Evolutionary conservation across 768 basidiomycete genomes (phyloP).

Genomic region (Tulasnella sp.): DNA sequence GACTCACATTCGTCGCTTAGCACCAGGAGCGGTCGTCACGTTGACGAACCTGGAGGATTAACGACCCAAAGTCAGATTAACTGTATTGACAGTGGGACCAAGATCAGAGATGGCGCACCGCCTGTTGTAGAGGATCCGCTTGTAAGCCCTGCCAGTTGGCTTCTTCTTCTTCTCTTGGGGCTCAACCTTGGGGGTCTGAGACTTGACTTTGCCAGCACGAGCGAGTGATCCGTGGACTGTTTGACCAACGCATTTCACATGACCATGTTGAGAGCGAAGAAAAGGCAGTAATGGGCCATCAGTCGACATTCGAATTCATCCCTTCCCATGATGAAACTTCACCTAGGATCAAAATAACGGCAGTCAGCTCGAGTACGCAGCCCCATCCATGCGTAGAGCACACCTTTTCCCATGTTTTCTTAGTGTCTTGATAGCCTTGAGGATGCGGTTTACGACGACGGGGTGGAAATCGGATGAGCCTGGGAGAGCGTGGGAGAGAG

Average conservation of each 20-base stretch:
- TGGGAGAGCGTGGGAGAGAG: background rate
- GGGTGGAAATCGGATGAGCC: background rate
- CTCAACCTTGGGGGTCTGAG: conserved; percentile 95
- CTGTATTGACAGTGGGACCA: background rate
- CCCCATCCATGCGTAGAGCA: background rate
- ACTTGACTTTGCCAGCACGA: conserved; percentile 99
- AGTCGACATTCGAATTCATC: background rate
- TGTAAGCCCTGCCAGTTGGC: conserved; percentile 96
- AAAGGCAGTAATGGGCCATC: background rate
- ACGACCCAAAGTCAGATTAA: background rate
- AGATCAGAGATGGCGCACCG: conserved; percentile 43
- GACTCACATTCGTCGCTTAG: conserved; percentile 94
- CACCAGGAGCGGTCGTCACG: conserved; percentile 79
- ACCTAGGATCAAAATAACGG: background rate
- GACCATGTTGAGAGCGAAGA: too few species aligned
- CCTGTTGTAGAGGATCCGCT: conserved; percentile 87
- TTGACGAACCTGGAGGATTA: conserved; percentile 63
- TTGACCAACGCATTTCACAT: too few species aligned
- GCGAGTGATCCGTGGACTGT: conserved; percentile 97
- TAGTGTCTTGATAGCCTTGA: background rate
- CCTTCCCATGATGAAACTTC: background rate
- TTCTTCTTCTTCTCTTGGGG: conserved; percentile 99
- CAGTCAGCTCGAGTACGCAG: background rate
- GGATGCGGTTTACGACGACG: background rate
- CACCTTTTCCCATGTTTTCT: conserved; percentile 5